A percentile compares a stretch with the other conserved stretches of the same genome.
phyloP scores from a whole-genome alignment of 345 rosid species.

The Ricinus communis region DNA sequence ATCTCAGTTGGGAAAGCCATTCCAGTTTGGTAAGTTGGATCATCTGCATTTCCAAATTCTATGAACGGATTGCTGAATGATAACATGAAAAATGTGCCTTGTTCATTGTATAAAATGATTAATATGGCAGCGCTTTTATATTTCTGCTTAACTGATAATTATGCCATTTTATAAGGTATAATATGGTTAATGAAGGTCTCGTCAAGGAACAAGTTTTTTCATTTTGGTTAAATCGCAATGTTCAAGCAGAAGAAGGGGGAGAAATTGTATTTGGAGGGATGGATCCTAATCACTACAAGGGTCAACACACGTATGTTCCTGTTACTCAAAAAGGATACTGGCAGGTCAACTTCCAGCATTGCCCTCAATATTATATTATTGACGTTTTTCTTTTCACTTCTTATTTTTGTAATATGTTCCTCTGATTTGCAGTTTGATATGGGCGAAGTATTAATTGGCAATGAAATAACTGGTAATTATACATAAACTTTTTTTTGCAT shows the following conservation, averaged over 20 bases:
- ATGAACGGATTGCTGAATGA: background rate
- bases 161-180: constrained; percentile 23
- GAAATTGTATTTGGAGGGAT: constrained; percentile 38
- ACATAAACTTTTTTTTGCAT: background rate
- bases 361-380: background rate
- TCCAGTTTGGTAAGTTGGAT: constrained; percentile 31
- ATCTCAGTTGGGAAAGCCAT: constrained; percentile 30
- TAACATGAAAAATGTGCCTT: background rate
- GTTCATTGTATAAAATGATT: background rate
- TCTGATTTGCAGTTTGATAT: constrained; percentile 26
- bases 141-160: background rate
- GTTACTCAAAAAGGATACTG: constrained; percentile 37
- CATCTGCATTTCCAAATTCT: background rate
- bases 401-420: constrained; percentile 7
- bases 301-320: constrained; percentile 34
- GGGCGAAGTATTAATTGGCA: constrained; percentile 26
- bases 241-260: constrained; percentile 35
- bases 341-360: constrained; percentile 23
- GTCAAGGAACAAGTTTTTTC: constrained; percentile 28
- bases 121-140: background rate
- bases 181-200: constrained; percentile 33
- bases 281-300: constrained; percentile 35
- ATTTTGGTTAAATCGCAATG: constrained; percentile 36
- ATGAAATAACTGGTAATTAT: constrained; percentile 29
- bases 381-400: background rate